Base-by-base conservation (phyloP, 495 filamentous ascomycete genomes). In the Lepraria neglecta region DNA sequence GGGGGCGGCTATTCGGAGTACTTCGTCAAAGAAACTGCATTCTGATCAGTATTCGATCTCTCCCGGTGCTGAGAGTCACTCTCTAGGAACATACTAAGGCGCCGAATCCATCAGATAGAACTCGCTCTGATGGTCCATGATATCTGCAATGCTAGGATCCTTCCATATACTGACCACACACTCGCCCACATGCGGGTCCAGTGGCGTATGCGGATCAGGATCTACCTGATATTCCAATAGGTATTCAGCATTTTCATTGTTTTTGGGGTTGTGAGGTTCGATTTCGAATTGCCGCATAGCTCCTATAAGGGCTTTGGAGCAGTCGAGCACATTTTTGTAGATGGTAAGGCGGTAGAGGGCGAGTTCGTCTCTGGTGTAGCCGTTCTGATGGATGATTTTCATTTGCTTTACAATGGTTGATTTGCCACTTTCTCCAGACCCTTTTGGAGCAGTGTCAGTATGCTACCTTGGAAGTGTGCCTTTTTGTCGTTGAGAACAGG, bases 91-190 rank as follows among this genome's bases (percentile, higher is more conserved):
- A 71, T 80, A 97, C 92, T 98, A 98, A 75, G 92, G 92, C 35
- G 94, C 94, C 24, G 94, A 97, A 75, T 98, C 94, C 94, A 98
- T 98, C 64, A 98, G 76, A 70, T 98, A 98, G 70, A 98, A 98
- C 75, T 98, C 94, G 76, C 88, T 95, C 71, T 95, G 88, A 71
- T 91, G 88, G 67, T 96, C 92, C 80, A 98, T 84, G 27, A 96
- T 80, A 62, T 81, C 83, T 52, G 89, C 85, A 70, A 90, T 91
- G 65, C 86, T 87, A 30, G 87, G 84, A 69, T 98, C 94, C 65
- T 87, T 87, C 94, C 94, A 98, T 71, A 98, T 74, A 45, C 87
- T 84, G 48, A 86, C 85, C 58, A 97, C 82, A 9, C 95, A 92
- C 61, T 87, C 79, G 40, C 89, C 91, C 17, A 97, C 85, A 64